A percentile compares a stretch with the other conserved stretches of the same genome.
Conservation (phyloP, 352 stramenopile species). For the Phytopythium helicoides region DNA sequence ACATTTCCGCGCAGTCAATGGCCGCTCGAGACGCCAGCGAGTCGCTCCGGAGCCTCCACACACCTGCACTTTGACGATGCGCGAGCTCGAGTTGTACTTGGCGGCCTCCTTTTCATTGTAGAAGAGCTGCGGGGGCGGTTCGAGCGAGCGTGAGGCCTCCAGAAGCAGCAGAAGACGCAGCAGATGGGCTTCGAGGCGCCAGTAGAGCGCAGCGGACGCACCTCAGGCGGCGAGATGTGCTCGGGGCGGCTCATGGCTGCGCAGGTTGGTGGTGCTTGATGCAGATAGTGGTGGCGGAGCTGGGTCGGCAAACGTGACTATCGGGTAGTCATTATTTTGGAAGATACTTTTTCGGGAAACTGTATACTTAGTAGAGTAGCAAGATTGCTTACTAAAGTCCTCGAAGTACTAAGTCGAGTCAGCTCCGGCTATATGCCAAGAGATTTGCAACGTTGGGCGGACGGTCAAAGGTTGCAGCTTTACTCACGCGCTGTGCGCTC, state of each 20-base stretch:
- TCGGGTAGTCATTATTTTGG: too few relatives aligned
- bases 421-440: too few relatives aligned
- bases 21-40: too few relatives aligned
- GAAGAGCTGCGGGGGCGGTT: constrained; percentile 64
- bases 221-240: constrained; percentile 82
- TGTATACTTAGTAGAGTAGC: too few relatives aligned
- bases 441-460: too few relatives aligned
- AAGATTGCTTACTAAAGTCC: too few relatives aligned
- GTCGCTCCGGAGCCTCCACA: not conserved
- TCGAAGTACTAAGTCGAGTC: too few relatives aligned
- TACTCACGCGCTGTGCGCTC: not conserved
- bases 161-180: not conserved
- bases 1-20: not conserved
- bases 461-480: too few relatives aligned
- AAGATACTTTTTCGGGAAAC: too few relatives aligned
- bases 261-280: not conserved
- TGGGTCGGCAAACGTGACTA: not conserved
- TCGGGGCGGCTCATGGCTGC: constrained; percentile 80
- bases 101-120: constrained; percentile 91
- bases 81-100: constrained; percentile 93
- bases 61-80: constrained; percentile 93
- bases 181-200: not conserved
- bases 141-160: not conserved
- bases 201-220: constrained; percentile 19
- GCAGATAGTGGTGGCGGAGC: not conserved